phyloP scores from a whole-genome alignment of 2,329 filamentous ascomycete species.

The Talaromyces sp. region DNA sequence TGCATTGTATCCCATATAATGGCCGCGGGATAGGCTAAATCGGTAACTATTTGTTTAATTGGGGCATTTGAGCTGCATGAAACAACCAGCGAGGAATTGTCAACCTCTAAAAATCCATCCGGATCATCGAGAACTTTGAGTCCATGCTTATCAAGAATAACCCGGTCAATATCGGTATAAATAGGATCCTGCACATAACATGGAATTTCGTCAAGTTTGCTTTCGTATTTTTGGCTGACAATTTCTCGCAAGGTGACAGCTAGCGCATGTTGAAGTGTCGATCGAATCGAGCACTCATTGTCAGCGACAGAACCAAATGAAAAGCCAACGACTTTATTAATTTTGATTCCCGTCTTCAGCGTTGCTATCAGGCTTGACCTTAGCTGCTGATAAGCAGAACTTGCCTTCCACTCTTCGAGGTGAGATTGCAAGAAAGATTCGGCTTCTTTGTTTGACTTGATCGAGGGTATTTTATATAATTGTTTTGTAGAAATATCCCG shows the following conservation, averaged over 20 bases:
- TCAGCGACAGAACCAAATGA: conserved; percentile 3
- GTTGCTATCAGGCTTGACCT: not conserved
- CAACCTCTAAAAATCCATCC: conserved; percentile 29
- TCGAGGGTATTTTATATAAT: not conserved
- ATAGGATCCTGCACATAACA: conserved; percentile 21
- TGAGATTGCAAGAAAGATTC: conserved; percentile 4
- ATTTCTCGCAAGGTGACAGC: conserved; percentile 2
- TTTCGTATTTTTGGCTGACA: not conserved
- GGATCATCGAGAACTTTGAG: conserved; percentile 23
- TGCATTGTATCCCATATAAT: conserved; percentile 17
- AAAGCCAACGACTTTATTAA: conserved; percentile 7
- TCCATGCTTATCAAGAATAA: conserved; percentile 11
- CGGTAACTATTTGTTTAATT: conserved; percentile 33
- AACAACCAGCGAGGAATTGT: conserved; percentile 29
- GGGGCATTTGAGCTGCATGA: conserved; percentile 26
- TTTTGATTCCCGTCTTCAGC: not conserved
- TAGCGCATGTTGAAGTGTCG: conserved; percentile 8
- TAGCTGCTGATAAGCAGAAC: conserved; percentile 2
- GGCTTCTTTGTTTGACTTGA: conserved; percentile 1
- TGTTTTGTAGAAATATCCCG: conserved; percentile 5
- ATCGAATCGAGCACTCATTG: not conserved
- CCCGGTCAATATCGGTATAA: conserved; percentile 15
- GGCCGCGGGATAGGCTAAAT: conserved; percentile 27
- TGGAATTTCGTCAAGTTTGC: not conserved
- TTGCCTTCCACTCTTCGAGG: conserved; percentile 1